Evolutionary conservation across 176 grass and related monocot genomes (phyloP), one percentile per base, ranked within the genome.

Genomic region (Typha latifolia): DNA sequence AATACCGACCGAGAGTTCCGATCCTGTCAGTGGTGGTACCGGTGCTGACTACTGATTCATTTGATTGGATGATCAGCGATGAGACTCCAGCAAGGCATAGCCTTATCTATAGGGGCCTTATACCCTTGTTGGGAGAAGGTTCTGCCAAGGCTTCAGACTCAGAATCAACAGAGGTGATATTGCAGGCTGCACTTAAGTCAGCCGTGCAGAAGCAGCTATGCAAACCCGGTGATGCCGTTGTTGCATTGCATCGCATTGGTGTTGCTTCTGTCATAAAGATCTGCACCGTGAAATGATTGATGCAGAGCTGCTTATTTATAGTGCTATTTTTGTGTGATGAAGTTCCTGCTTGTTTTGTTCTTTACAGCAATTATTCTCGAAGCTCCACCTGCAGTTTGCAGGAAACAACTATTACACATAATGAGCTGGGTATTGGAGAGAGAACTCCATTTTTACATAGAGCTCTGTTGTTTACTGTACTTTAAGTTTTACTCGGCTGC

Each of bases 21-120:
- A 65, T 65, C 5, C 14, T 65, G 29, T 65, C 63, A 3, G 63
- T 65, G 32, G 32, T 65, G 16, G 63, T 65, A 9, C 63, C 63
- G 5, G 63, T 65, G 32, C 16, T 65, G 63, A 65, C 63, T 11
- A 65, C 63, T 12, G 63, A 65, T 65, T 65, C 63, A 47, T 65
- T 65, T 19, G 63, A 65, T 47, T 65, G 63, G 63, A 8, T 14
- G 4, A 15, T 65, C 32, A 65, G 63, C 0, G 63, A 65, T 19
- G 63, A 65, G 63, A 43, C 14, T n/a, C 63, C 63, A 4, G 63
- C 63, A 65, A 65, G 63, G 31, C 32, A 37, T 16, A 65, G 63
- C 32, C 63, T 65, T 16, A n/a, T 47, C 34, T 10, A 65, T 37
- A 65, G 63, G 63, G 63, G 63, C 10, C 63, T 65, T 20, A 65